These are phyloP conservation scores for Penicillium sp. DNA, from an alignment of 2,329 filamentous ascomycete genomes.

Conservation along the genomic window DNA sequence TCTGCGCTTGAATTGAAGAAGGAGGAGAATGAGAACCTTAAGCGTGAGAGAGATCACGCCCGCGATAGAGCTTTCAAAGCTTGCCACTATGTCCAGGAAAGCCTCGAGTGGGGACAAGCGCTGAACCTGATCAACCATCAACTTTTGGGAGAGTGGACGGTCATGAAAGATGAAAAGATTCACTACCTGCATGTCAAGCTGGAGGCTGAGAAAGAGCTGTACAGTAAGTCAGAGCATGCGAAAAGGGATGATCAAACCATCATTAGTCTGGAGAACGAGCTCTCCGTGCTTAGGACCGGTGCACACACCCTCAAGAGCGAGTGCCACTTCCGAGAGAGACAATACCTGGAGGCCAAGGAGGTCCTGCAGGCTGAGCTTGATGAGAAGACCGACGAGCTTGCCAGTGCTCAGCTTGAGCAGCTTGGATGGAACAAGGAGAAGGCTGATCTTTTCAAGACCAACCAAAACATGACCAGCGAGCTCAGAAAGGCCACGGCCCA, in stretches of 20 bases:
- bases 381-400: background rate
- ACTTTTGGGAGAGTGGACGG: background rate
- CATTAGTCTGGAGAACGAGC: background rate
- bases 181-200: background rate
- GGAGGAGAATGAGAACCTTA: background rate
- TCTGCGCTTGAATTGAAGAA: background rate
- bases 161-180: background rate
- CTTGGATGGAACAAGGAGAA: background rate
- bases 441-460: background rate
- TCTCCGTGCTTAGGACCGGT: background rate
- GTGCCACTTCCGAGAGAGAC: background rate
- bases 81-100: background rate
- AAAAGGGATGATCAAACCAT: background rate
- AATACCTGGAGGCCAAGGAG: background rate
- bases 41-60: background rate
- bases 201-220: background rate
- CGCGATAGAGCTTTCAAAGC: background rate
- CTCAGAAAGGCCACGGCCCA: background rate
- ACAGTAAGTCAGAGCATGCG: background rate
- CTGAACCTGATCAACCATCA: constrained; percentile 1
- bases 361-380: background rate
- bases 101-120: background rate
- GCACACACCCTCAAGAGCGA: background rate
- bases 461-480: background rate
- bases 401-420: background rate